These are phyloP conservation scores for Pythium utonaiense DNA, from an alignment of 352 stramenopile species.

Conservation along the genomic window DNA sequence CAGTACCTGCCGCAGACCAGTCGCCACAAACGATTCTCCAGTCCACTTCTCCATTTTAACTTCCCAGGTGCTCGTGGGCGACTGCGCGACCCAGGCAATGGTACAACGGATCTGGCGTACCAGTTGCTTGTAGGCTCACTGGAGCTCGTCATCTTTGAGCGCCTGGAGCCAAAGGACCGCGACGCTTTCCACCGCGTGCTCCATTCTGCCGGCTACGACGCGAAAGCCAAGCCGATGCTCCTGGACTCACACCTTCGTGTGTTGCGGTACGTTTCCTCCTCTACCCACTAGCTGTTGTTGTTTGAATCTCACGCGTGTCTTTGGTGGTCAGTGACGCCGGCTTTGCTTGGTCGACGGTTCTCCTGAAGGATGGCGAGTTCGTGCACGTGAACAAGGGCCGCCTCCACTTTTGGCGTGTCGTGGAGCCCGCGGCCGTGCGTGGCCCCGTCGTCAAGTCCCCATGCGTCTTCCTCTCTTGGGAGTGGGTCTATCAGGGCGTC, in stretches of 20 bases:
- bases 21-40: slow-evolving; percentile 59
- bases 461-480: slow-evolving; percentile 80
- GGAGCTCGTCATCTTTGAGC: slow-evolving; percentile 84
- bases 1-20: slow-evolving; percentile 72
- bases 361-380: slow-evolving; percentile 73
- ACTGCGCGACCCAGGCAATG: slow-evolving; percentile 65
- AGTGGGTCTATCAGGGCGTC: slow-evolving; percentile 85
- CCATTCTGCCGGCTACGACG: slow-evolving; percentile 53
- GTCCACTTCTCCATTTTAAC: slow-evolving; percentile 72
- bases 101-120: slow-evolving; percentile 76
- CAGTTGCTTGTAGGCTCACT: slow-evolving; percentile 74
- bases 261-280: slow-evolving; percentile 32
- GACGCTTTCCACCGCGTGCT: slow-evolving; percentile 65
- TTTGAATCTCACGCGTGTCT: background rate
- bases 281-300: background rate
- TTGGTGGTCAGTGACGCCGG: slow-evolving; percentile 41
- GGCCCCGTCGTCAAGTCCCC: slow-evolving; percentile 40
- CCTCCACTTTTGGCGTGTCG: slow-evolving; percentile 81
- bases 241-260: slow-evolving; percentile 66
- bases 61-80: slow-evolving; percentile 64
- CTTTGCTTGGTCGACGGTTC: slow-evolving; percentile 72
- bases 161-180: slow-evolving; percentile 56
- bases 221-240: slow-evolving; percentile 65
- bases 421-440: slow-evolving; percentile 39
- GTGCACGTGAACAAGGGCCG: slow-evolving; percentile 85